phyloP scores from a whole-genome alignment of 1,284 basidiomycete genomes.

The Paramarasmius palmivorus region DNA sequence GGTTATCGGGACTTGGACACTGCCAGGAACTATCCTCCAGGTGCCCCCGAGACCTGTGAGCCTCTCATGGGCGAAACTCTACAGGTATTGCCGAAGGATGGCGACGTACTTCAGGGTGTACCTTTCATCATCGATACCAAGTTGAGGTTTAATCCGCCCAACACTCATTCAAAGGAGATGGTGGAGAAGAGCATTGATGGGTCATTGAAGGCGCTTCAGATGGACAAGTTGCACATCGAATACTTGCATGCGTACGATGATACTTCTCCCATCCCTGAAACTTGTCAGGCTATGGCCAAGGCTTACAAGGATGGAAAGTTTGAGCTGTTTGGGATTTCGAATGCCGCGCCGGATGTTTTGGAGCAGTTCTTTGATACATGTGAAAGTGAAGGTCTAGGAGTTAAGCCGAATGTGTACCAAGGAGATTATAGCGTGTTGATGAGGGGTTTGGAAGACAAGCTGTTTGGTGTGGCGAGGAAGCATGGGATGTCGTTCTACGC shows the following conservation, averaged over 20 bases:
- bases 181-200: not conserved
- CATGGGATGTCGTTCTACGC: constrained; percentile 1
- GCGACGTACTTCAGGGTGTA: not conserved
- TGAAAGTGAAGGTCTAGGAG: not conserved
- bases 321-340: not conserved
- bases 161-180: not conserved
- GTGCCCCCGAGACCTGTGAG: not conserved
- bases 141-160: not conserved
- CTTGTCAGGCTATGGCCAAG: not conserved
- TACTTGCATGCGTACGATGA: not conserved
- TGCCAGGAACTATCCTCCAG: constrained; percentile 2
- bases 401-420: not conserved
- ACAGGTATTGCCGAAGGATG: not conserved
- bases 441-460: not conserved
- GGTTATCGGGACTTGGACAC: not conserved
- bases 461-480: not conserved
- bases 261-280: not conserved
- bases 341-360: not conserved
- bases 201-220: not conserved
- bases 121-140: constrained; percentile 1
- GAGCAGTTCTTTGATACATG: not conserved
- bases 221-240: not conserved
- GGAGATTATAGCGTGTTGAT: not conserved
- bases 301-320: not conserved
- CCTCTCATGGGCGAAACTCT: not conserved